Evolutionary conservation across 257 asterid species (phyloP).

Genomic region (Catharanthus roseus): DNA sequence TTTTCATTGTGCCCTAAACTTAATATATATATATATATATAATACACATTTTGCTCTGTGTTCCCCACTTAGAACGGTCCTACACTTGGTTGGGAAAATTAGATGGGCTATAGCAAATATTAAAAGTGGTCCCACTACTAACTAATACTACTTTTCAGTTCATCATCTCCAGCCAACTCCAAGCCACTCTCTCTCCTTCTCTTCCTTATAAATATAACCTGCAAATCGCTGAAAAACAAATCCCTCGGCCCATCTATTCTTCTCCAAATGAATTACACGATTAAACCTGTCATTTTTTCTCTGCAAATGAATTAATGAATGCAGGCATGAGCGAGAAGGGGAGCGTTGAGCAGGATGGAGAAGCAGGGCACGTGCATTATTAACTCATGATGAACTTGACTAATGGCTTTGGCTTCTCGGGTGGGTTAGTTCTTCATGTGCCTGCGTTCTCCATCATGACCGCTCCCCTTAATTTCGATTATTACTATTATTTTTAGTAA

Average conservation of each 20-base stretch:
- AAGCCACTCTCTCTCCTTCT: constrained; percentile 23
- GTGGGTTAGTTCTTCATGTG: constrained; percentile 45
- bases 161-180: constrained; percentile 16
- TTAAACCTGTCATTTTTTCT: background rate
- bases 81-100: background rate
- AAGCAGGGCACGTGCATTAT: constrained; percentile 99
- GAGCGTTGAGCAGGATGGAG: constrained; percentile 92
- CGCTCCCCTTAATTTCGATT: constrained; percentile 22
- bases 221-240: constrained; percentile 5
- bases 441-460: constrained; percentile 46
- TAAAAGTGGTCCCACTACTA: constrained; percentile 13
- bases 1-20: too few relatives aligned
- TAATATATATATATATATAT: too few relatives aligned
- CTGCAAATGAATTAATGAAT: too few relatives aligned
- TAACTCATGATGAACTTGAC: constrained; percentile 14
- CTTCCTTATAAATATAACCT: constrained; percentile 34
- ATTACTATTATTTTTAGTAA: background rate
- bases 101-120: background rate
- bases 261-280: too few relatives aligned
- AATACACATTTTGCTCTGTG: background rate
- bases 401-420: background rate
- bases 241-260: background rate
- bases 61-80: constrained; percentile 5
- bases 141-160: constrained; percentile 8
- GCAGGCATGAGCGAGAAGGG: constrained; percentile 21